Base-by-base conservation (phyloP, 208 protist species). In the Herpetomonas tarakana region DNA sequence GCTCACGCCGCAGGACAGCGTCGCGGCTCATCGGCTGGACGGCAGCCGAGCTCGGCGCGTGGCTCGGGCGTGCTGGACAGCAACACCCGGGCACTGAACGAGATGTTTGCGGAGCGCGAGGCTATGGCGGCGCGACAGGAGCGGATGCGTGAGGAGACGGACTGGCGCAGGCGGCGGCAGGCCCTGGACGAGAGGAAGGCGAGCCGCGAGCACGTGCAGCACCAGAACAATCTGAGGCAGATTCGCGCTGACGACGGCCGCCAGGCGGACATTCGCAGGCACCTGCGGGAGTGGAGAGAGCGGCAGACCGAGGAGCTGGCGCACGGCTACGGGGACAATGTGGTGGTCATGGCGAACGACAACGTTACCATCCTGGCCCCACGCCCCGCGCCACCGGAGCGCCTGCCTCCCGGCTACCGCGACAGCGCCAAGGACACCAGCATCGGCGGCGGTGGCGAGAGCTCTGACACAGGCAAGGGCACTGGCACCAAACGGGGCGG, bases 301-400 rank as follows among this genome's bases (percentile, higher is more conserved):
- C 58, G 74, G 27, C 35, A 50, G n/a, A 38, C 22, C 3, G 18
- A 28, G 18, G 31, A 28, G n/a, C 19, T 26, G 2, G 49, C 54
- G 9, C 6, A 41, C 14, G 35, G 35, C 26, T 66, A 45, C 16
- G 71, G 68, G 6, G 67, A 59, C 27, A 83, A 81, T 31, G 58
- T 68, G 29, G 41, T 73, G n/a, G 71, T 82, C 35, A 78, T 60
- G 26, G 74, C 76, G 35, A 50, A 74, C 9, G 68, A 66, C 35
- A 77, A 74, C 16, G 75, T 87, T 4, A 45, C 79, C 6, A 80
- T 87, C 38, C 65, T 91, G 18, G 68, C 77, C 0, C 81, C 66
- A 26, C 65, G 68, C 7, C 31, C 64, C 2, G 27, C 30, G 12
- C 62, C 68, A 14, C 52, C 51, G 22, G 60, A 31, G 22, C 18